A percentile compares a stretch with the other conserved stretches of the same genome.
phyloP scores from a whole-genome alignment of 768 basidiomycete species.

The Suillus placidus region DNA sequence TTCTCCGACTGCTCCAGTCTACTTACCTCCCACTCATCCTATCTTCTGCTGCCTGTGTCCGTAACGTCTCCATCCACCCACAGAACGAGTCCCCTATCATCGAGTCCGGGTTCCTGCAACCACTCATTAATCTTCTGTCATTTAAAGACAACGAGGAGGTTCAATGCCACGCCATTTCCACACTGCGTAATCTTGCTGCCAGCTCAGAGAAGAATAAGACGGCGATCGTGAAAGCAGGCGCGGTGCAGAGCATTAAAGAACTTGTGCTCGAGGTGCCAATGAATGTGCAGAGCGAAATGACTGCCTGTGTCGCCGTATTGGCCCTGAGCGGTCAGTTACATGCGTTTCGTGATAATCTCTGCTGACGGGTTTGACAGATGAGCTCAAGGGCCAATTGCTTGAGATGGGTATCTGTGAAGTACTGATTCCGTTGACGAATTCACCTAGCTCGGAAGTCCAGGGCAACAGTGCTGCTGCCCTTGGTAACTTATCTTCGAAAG shows the following conservation, averaged over 20 bases:
- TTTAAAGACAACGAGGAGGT: conserved; percentile 99
- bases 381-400: conserved; percentile 92
- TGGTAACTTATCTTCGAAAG: conserved; percentile 96
- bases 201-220: conserved; percentile 98
- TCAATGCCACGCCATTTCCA: conserved; percentile 98
- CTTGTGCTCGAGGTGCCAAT: conserved; percentile 93
- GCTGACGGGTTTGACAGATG: conserved; percentile 57
- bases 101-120: conserved; percentile 95
- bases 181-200: conserved; percentile 93
- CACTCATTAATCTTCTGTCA: conserved; percentile 91
- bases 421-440: conserved; percentile 94
- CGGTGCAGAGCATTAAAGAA: conserved; percentile 95
- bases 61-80: conserved; percentile 98
- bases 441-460: conserved; percentile 95
- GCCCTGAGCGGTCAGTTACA: conserved; percentile 84
- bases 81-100: conserved; percentile 99
- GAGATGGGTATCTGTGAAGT: conserved; percentile 99
- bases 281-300: conserved; percentile 99
- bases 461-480: conserved; percentile 98
- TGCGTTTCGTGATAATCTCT: not conserved
- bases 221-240: conserved; percentile 97
- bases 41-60: conserved; percentile 97
- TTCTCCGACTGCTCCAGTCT: conserved; percentile 93
- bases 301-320: conserved; percentile 95
- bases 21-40: conserved; percentile 97